Conservation (phyloP, 2,329 filamentous ascomycete genomes). For the Colletotrichum sansevieriae region DNA sequence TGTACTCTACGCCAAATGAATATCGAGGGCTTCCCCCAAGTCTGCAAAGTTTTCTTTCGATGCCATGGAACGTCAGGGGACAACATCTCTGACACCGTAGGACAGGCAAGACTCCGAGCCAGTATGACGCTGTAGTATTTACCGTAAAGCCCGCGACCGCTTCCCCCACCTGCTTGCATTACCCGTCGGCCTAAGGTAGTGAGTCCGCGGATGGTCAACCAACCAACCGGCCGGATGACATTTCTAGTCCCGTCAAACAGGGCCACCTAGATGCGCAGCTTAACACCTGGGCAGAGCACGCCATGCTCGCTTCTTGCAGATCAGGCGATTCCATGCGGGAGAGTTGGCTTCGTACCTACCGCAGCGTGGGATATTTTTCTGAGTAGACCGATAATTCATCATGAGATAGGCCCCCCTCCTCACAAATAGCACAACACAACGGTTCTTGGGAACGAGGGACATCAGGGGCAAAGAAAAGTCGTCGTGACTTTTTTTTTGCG, state of each 20-base stretch:
- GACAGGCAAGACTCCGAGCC: no score
- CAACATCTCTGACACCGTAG: no score
- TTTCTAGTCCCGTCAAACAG: not conserved
- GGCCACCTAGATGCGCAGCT: not conserved
- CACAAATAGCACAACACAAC: not conserved
- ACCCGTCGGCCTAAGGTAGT: no score
- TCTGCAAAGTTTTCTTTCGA: not conserved
- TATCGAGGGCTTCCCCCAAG: not conserved
- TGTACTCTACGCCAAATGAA: not conserved
- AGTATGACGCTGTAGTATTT: no score
- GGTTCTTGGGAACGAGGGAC: not conserved
- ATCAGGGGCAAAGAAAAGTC: not conserved
- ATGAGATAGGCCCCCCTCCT: no score
- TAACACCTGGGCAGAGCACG: constrained; percentile 1
- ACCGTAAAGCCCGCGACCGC: no score
- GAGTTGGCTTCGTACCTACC: not conserved
- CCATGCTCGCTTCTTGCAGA: not conserved
- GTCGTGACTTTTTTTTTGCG: not conserved
- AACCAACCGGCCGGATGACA: not conserved
- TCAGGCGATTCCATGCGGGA: constrained; percentile 12
- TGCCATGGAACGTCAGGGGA: no score
- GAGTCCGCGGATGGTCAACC: no score
- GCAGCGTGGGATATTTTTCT: not conserved
- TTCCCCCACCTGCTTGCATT: no score
- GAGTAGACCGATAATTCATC: not conserved